Evolutionary conservation across 345 rosid species (phyloP), one percentile per base, ranked within the genome.

Genomic region (Murraya koenigii): DNA sequence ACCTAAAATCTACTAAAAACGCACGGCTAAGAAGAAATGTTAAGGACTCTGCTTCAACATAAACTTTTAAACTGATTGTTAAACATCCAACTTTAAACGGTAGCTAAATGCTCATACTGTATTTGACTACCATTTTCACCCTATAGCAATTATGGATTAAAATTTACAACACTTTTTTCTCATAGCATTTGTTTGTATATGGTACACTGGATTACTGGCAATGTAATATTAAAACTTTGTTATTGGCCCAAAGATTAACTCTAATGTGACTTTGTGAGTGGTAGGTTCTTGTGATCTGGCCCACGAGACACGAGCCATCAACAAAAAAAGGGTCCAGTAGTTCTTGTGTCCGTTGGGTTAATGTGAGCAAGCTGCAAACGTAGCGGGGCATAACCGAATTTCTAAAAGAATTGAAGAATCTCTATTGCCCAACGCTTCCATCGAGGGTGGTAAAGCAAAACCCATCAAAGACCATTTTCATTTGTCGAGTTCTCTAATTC

Each of bases 401-500:
- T 52, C 56, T 52, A 0, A 15, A 15, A 52, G 7, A 52, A 52
- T 2, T 0, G 4, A 1, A 0, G 20, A 17, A 0, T 17, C 22
- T 1, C 7, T 17, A 4, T 17, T 2, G 56, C 56, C 56, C 22
- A 52, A 52, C n/a, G n/a, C 2, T 17, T 0, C 15, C 49, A 44
- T 44, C 49, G 15, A 11, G 3, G 49, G 15, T 44, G 49, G 3
- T 5, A 13, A 41, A 41, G 1, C 55, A 49, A 52, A 52, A 52
- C 56, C 56, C 22, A 52, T 52, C 17, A 17, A 52, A 52, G 22
- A 17, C 56, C 7, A 22, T 52, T 52, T 52, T 52, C 8, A 19
- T 52, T 52, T 52, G 56, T 52, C 2, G 7, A 52, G 56, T 52
- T 52, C 49, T 17, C 22, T 14, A 52, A 52, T 15, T 19, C 7